Evolutionary conservation across 164 flowering plant species (phyloP).

Genomic region (Macadamia tetraphylla): DNA sequence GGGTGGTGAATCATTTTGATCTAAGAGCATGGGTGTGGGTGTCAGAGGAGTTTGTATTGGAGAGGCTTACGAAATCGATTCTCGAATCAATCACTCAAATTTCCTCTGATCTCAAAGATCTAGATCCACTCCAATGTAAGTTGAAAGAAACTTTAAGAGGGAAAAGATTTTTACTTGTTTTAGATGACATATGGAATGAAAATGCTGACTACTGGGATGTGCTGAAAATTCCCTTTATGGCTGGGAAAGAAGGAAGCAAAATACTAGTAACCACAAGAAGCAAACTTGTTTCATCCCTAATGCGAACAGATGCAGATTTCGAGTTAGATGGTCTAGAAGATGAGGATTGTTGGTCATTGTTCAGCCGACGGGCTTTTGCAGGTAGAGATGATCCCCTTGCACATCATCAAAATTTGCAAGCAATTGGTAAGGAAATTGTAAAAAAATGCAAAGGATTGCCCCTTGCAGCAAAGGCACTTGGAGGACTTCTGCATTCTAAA

Average conservation of each 20-base stretch:
- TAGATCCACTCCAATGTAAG: background rate
- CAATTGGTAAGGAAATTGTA: constrained; percentile 2
- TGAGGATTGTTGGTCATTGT: background rate
- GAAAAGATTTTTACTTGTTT: background rate
- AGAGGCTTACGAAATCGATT: background rate
- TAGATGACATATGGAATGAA: constrained; percentile 2
- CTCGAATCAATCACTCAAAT: background rate
- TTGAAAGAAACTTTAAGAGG: background rate
- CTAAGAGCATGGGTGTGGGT: background rate
- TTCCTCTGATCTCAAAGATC: background rate
- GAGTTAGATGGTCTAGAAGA: background rate
- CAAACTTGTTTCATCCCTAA: background rate
- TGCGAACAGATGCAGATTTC: background rate
- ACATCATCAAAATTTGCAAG: background rate
- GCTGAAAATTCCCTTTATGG: background rate
- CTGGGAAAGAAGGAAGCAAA: background rate
- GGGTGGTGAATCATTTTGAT: background rate
- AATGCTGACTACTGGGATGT: background rate
- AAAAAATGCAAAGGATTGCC: background rate
- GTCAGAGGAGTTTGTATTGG: background rate
- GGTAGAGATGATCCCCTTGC: background rate
- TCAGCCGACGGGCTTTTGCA: background rate
- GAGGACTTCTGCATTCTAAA: background rate
- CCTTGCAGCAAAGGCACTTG: constrained; percentile 4
- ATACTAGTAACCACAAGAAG: background rate